Evolutionary conservation across 208 protist species (phyloP), one percentile per base, ranked within the genome.

Genomic region (Phytomonas francai): DNA sequence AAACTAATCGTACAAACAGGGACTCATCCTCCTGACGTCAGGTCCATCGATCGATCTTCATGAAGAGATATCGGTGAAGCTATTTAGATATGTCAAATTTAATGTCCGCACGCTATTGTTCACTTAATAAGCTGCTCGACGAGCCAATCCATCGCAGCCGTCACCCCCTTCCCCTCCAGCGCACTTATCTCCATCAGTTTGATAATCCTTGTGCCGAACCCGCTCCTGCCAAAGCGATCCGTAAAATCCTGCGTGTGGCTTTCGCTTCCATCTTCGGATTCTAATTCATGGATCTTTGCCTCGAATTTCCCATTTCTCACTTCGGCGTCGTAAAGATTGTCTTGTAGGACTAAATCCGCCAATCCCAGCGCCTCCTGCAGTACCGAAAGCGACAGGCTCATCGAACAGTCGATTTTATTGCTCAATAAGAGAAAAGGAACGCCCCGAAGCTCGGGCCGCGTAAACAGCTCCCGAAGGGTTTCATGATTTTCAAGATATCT

Each of bases 321-420:
- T 42, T 61, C 56, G 68, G 22, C 59, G 32, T 14, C 51, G 63
- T 93, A 93, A 34, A 81, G 78, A 27, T 67, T 29, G 0, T 67
- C 61, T 63, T 82, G 66, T 0, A 84, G 59, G 11, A 84, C 87
- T 59, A 90, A 62, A 14, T 85, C 83, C 3, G 76, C 72, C 27
- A 97, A 57, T 30, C 75, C 65, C 34, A 98, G 74, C 28, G 70
- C 81, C 19, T 89, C 80, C 51, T 94, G 82, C 39, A 97, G 42
- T 60, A 78, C 75, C 19, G 67, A 51, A 0, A 85, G 66, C 3
- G 75, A 42, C 49, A 93, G 32, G 54, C 96, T 88, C 11, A 78
- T 39, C 4, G 78, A 70, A 30, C 71, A 71, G 68, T 98, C 96
- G 36, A 83, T 74, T 70, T 99, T 99, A 81, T 99, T 99, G 27